These are phyloP conservation scores for Loxodes magnus DNA, from an alignment of 73 alveolate species.

Conservation along the genomic window DNA sequence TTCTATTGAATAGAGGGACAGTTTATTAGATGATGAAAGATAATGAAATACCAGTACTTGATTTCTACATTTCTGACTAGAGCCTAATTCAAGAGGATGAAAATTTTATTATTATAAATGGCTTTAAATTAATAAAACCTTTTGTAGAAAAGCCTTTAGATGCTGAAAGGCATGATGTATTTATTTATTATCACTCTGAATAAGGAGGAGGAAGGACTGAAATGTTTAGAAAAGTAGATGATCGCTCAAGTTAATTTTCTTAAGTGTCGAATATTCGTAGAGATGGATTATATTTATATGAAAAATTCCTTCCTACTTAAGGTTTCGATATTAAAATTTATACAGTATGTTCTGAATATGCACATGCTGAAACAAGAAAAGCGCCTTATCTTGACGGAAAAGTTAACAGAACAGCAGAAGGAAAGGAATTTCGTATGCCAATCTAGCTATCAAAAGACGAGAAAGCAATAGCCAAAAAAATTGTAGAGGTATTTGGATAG, in stretches of 20 bases:
- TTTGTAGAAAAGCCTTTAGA: slow-evolving; percentile 91
- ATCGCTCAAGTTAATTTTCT: too few species aligned
- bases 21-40: slow-evolving; percentile 30
- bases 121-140: slow-evolving; percentile 62
- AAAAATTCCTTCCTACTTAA: too few species aligned
- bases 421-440: slow-evolving; percentile 92
- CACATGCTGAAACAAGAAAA: too few species aligned
- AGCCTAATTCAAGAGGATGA: too few species aligned
- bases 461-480: slow-evolving; percentile 78
- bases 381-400: slow-evolving; percentile 90
- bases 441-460: slow-evolving; percentile 82
- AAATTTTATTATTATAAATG: slow-evolving; percentile 24
- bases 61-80: slow-evolving; percentile 18
- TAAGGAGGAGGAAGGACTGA: slow-evolving; percentile 90
- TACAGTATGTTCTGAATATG: too few species aligned
- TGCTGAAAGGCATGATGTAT: slow-evolving; percentile 92
- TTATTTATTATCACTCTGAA: slow-evolving; percentile 72
- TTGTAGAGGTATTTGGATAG: slow-evolving; percentile 69
- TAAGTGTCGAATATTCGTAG: too few species aligned
- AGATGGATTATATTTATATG: too few species aligned
- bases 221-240: slow-evolving; percentile 80
- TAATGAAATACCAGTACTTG: slow-evolving; percentile 19
- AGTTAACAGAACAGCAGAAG: slow-evolving; percentile 78
- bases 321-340: too few species aligned
- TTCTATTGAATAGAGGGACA: slow-evolving; percentile 79